A percentile compares a stretch with the other conserved stretches of the same genome.
Evolutionary conservation across 2,329 filamentous ascomycete species (phyloP).

Genomic region (Cercospora sp.): DNA sequence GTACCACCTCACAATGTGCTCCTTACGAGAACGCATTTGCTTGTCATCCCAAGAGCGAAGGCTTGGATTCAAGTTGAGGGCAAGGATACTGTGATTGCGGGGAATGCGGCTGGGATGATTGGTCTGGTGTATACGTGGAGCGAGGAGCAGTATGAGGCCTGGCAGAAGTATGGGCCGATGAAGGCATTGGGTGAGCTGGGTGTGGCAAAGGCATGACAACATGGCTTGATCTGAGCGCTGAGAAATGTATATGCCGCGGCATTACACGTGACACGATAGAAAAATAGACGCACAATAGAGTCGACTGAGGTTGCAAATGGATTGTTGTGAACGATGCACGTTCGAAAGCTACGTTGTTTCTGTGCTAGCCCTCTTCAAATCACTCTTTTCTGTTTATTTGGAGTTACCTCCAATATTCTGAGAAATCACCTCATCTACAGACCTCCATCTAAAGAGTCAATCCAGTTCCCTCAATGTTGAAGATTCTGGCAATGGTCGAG

Average conservation of each 20-base stretch:
- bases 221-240: no score
- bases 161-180: slow-evolving; percentile 23
- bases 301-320: background rate
- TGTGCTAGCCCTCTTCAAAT: background rate
- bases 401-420: background rate
- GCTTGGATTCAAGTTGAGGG: slow-evolving; percentile 30
- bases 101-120: slow-evolving; percentile 42
- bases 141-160: slow-evolving; percentile 24
- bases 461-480: slow-evolving; percentile 1
- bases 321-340: background rate
- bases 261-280: background rate
- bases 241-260: background rate
- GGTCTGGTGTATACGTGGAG: slow-evolving; percentile 36
- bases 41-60: slow-evolving; percentile 40
- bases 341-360: background rate
- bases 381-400: background rate
- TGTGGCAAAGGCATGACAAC: slow-evolving; percentile 4
- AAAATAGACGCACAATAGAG: background rate
- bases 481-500: background rate
- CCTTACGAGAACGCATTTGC: slow-evolving; percentile 38
- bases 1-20: slow-evolving; percentile 41
- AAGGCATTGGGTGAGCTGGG: slow-evolving; percentile 24
- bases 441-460: slow-evolving; percentile 1
- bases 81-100: slow-evolving; percentile 24
- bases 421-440: no score